Evolutionary conservation across 805 yeast genomes (phyloP).

Genomic region (Metschnikowia kofuensis): DNA sequence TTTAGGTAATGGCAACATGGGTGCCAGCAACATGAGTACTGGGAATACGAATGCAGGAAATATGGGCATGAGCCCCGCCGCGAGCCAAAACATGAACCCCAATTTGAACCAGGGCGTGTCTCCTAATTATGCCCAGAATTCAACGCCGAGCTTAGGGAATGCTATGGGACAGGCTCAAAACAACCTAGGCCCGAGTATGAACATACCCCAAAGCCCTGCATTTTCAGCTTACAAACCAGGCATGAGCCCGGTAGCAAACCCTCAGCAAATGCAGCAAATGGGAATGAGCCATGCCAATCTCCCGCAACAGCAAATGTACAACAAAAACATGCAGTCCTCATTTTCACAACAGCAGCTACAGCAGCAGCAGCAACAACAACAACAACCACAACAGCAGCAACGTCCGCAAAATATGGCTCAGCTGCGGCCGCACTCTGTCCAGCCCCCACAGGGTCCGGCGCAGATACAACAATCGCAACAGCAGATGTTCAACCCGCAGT

Average conservation of each 20-base stretch:
- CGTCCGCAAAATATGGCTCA: constrained; percentile 6
- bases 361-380: constrained; percentile 5
- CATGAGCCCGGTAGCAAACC: neutral
- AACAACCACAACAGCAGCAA: neutral
- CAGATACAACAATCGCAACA: neutral
- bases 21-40: neutral
- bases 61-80: neutral
- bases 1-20: neutral
- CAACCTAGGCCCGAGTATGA: neutral
- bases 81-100: neutral
- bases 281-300: constrained; percentile 2
- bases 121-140: neutral
- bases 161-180: neutral
- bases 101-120: neutral
- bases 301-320: constrained; percentile 19
- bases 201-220: neutral
- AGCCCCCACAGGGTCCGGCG: constrained; percentile 1
- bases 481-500: constrained; percentile 1
- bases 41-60: neutral
- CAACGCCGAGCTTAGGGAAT: neutral
- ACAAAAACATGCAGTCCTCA: constrained; percentile 6
- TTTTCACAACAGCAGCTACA: constrained; percentile 4
- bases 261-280: constrained; percentile 7
- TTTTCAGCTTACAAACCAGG: neutral
- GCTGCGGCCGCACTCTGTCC: constrained; percentile 8